Evolutionary conservation across 2,329 filamentous ascomycete species (phyloP), one percentile per base, ranked within the genome.

Genomic region (Xylaria digitata): DNA sequence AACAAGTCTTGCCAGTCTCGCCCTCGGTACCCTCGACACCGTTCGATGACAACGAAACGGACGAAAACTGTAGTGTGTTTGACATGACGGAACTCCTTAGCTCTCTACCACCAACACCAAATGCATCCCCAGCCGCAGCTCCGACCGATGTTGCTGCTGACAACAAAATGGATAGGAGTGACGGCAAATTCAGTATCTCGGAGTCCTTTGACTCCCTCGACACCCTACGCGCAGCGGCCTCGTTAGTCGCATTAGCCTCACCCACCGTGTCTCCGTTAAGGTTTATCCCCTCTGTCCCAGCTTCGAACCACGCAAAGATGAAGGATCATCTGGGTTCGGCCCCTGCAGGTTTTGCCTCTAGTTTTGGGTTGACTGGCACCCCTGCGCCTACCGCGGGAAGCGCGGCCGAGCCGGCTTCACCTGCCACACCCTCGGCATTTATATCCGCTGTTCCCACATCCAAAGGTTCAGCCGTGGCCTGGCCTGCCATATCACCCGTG

Each of bases 41-140:
- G n/a, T n/a, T 34, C 30, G 17, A 53, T 15, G 32, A 53, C 50
- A 53, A 4, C 15, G n/a, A 6, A n/a, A 34, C n/a, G 50, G 32
- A 53, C 32, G 32, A 40, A 3, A 13, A 40, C 17, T 3, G n/a
- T 8, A 26, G 9, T 53, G 8, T 19, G 6, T 53, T 53, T 21
- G 32, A 40, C 32, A 53, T 53, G 34, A n/a, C 21, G 6, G 19
- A 9, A 23, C 19, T 26, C 21, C 15, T 55, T 6, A 43, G 52
- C 21, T 55, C 52, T n/a, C 37, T 55, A 6, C 34, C 52, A 17
- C 21, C 52, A 9, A 55, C 52, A 26, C 52, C 52, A 43, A 34
- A 2, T 5, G 46, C 21, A 15, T 21, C 21, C 9, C 7, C 46
- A 49, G 21, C 21, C 46, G 19, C 17, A 3, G 21, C 50, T 15